phyloP scores from a whole-genome alignment of 148 eudicot species.

The Rhododendron molle region DNA sequence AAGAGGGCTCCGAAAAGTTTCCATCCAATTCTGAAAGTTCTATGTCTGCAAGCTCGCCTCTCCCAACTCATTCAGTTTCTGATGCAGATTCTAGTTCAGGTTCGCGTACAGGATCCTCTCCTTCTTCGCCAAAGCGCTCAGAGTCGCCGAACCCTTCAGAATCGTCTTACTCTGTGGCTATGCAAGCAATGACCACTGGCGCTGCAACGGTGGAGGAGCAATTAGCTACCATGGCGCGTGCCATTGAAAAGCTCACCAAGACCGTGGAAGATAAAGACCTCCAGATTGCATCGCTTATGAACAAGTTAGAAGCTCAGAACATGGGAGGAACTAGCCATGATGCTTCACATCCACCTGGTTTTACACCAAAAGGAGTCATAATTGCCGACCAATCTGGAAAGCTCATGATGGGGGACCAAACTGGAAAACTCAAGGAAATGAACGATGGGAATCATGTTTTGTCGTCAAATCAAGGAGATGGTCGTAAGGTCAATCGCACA shows the following conservation, averaged over 20 bases:
- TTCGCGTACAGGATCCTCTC: too few species aligned
- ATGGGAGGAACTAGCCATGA: background rate
- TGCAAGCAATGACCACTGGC: background rate
- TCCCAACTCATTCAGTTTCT: too few species aligned
- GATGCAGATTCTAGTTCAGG: too few species aligned
- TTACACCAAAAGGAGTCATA: background rate
- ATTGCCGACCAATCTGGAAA: background rate
- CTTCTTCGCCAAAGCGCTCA: too few species aligned
- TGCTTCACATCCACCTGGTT: background rate
- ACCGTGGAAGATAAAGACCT: background rate
- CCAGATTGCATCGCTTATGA: background rate
- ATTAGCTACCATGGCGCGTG: background rate
- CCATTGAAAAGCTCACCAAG: background rate
- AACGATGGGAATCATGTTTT: background rate
- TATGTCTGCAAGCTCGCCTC: too few species aligned
- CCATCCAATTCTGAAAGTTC: too few species aligned
- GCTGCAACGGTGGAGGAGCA: background rate
- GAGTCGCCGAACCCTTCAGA: background rate
- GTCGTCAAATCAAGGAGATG: background rate
- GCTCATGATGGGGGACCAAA: background rate
- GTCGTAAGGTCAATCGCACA: background rate
- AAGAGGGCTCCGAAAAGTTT: too few species aligned
- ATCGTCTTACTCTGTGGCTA: background rate
- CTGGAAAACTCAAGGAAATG: background rate
- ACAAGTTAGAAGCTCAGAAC: background rate